Conservation (phyloP, 148 eudicot species). For the Rheum nobile region DNA sequence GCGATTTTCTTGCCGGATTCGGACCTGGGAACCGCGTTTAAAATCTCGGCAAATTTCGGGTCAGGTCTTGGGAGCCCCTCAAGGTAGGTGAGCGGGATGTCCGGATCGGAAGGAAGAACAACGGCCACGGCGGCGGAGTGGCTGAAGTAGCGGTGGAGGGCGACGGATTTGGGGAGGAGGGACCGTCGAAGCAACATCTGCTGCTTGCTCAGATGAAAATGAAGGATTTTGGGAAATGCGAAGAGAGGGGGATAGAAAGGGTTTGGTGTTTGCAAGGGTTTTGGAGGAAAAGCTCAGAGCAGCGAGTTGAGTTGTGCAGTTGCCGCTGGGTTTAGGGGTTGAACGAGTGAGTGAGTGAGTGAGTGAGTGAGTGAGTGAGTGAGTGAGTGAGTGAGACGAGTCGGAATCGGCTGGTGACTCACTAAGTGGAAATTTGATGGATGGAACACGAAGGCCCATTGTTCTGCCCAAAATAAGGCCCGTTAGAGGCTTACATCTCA, state of each 20-base stretch:
- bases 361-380: too few relatives aligned
- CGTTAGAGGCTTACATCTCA: background rate
- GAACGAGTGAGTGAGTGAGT: background rate
- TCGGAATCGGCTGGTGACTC: background rate
- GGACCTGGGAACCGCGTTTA: constrained; percentile 52
- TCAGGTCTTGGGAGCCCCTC: constrained; percentile 56
- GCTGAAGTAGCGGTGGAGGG: constrained; percentile 33
- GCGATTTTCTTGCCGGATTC: constrained; percentile 53
- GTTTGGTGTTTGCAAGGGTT: background rate
- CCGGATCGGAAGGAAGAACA: constrained; percentile 21
- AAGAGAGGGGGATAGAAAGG: background rate
- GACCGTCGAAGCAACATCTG: constrained; percentile 47
- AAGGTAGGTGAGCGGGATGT: constrained; percentile 35
- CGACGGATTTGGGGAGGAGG: constrained; percentile 12
- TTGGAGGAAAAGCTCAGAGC: background rate
- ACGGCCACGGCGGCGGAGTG: constrained; percentile 30
- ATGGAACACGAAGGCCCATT: too few relatives aligned
- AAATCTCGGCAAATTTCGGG: constrained; percentile 55
- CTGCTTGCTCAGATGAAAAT: background rate
- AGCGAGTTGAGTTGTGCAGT: background rate
- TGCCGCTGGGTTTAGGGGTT: background rate
- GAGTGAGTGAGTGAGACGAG: too few relatives aligned
- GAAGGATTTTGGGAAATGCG: background rate
- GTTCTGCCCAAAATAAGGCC: background rate
- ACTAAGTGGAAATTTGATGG: background rate